Percentiles rank a stretch among this genome's conserved stretches.
Conservation (phyloP, 129 eudicot species). For the Sambucus nigra region DNA sequence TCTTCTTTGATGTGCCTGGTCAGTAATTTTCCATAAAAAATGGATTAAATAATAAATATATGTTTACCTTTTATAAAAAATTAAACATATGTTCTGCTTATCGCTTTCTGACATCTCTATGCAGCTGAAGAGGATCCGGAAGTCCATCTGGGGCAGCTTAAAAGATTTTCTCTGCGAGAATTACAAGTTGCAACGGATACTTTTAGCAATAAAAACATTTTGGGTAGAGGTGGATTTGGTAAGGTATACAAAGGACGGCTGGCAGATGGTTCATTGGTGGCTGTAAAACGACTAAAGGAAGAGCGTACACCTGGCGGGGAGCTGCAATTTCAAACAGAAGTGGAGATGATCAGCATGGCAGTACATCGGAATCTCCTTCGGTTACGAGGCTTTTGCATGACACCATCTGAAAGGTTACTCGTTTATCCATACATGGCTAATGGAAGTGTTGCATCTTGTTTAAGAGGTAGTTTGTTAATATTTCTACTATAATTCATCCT, state of each 20-base stretch:
- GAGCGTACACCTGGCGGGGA: slow-evolving; percentile 94
- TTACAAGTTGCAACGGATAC: slow-evolving; percentile 84
- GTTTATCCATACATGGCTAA: slow-evolving; percentile 94
- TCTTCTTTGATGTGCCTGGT: slow-evolving; percentile 95
- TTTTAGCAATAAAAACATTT: slow-evolving; percentile 79
- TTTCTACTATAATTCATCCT: too few species aligned
- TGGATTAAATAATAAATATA: too few species aligned
- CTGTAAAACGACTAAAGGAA: slow-evolving; percentile 80
- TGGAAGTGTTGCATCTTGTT: slow-evolving; percentile 88
- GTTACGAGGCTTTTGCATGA: slow-evolving; percentile 82
- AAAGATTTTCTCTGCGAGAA: slow-evolving; percentile 73
- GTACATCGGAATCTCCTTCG: slow-evolving; percentile 86
- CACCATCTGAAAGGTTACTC: slow-evolving; percentile 81
- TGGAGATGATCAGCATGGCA: slow-evolving; percentile 96
- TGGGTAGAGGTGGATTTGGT: slow-evolving; percentile 91
- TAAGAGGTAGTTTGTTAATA: slow-evolving; percentile 93
- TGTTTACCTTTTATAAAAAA: too few species aligned
- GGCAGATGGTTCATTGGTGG: slow-evolving; percentile 75
- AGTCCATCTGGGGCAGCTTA: slow-evolving; percentile 83
- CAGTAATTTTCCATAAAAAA: not conserved
- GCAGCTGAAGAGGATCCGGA: slow-evolving; percentile 96
- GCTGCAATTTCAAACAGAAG: slow-evolving; percentile 87
- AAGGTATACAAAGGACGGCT: slow-evolving; percentile 87
- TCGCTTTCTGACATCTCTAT: slow-evolving; percentile 2
- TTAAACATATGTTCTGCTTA: not conserved